These are phyloP conservation scores for Thalassiosira mediterranea DNA, from an alignment of 352 stramenopile genomes.

Conservation along the genomic window DNA sequence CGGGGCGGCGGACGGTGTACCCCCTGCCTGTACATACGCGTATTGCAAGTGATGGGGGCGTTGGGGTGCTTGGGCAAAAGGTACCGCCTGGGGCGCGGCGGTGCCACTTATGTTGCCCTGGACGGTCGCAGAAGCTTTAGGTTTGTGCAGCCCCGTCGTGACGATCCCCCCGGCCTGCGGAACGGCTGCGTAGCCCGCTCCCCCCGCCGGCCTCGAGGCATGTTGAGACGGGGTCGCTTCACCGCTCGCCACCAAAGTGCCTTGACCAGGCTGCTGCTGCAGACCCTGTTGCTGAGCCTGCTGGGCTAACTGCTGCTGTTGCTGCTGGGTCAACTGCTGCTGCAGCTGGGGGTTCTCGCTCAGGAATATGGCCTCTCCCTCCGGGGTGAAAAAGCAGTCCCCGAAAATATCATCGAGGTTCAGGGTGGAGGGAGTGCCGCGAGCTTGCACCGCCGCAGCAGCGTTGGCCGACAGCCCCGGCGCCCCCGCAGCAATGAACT, in stretches of 20 bases:
- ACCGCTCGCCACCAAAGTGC: slow-evolving; percentile 40
- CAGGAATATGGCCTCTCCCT: slow-evolving; percentile 81
- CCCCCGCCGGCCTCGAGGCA: slow-evolving; percentile 28
- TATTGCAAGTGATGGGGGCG: slow-evolving; percentile 80
- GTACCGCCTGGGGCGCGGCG: slow-evolving; percentile 39
- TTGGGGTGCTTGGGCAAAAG: slow-evolving; percentile 73
- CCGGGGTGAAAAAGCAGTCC: slow-evolving; percentile 84
- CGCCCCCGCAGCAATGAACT: slow-evolving; percentile 43
- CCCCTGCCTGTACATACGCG: slow-evolving; percentile 57
- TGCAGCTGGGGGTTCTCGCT: slow-evolving; percentile 61
- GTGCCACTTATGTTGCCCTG: slow-evolving; percentile 54
- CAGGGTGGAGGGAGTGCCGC: slow-evolving; percentile 65
- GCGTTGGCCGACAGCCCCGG: slow-evolving; percentile 38
- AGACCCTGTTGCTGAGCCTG: slow-evolving; percentile 26
- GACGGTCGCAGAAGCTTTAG: slow-evolving; percentile 44
- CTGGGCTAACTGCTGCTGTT: slow-evolving; percentile 21
- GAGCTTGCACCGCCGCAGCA: slow-evolving; percentile 49
- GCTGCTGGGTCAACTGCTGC: slow-evolving; percentile 35
- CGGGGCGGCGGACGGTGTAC: not conserved
- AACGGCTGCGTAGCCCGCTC: slow-evolving; percentile 55
- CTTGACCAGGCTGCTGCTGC: too few species aligned
- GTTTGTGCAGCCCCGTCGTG: slow-evolving; percentile 68
- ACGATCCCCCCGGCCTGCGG: slow-evolving; percentile 65
- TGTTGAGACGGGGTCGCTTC: slow-evolving; percentile 43
- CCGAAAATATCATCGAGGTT: slow-evolving; percentile 86